phyloP scores from a whole-genome alignment of 2,329 filamentous ascomycete genomes.

The Fusarium torreyae region DNA sequence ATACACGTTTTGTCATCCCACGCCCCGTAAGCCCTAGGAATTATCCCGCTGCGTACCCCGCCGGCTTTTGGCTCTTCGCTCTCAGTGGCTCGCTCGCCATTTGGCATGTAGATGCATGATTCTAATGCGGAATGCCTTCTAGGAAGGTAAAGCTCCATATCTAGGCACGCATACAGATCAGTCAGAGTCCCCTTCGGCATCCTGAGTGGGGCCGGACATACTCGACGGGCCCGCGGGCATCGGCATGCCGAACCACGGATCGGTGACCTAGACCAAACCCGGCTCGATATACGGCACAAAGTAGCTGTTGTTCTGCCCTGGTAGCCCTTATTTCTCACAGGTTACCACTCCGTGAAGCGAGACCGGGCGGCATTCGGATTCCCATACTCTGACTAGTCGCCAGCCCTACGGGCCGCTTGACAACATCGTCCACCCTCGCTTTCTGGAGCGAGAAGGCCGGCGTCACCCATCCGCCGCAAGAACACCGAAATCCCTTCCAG shows the following conservation, averaged over 20 bases:
- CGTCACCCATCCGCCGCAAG: conserved; percentile 90
- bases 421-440: conserved; percentile 81
- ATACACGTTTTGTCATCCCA: conserved; percentile 19
- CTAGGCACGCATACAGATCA: conserved; percentile 7
- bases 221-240: conserved; percentile 15
- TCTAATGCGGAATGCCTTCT: conserved; percentile 11
- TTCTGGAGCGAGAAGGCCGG: conserved; percentile 90
- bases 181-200: conserved; percentile 1
- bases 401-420: conserved; percentile 44
- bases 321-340: conserved; percentile 45
- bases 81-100: conserved; percentile 24
- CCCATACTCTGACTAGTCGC: conserved; percentile 55
- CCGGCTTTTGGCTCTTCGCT: conserved; percentile 15
- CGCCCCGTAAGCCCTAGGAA: conserved; percentile 50
- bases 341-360: conserved; percentile 54
- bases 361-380: conserved; percentile 70
- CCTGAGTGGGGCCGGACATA: conserved; percentile 18
- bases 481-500: conserved; percentile 96
- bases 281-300: not conserved
- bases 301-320: conserved; percentile 4
- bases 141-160: conserved; percentile 10
- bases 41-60: conserved; percentile 33
- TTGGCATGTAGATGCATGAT: conserved; percentile 18
- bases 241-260: conserved; percentile 25
- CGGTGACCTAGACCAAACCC: conserved; percentile 1